Base-by-base conservation (phyloP, 2,329 filamentous ascomycete species). In the Helicocarpus griseus region DNA sequence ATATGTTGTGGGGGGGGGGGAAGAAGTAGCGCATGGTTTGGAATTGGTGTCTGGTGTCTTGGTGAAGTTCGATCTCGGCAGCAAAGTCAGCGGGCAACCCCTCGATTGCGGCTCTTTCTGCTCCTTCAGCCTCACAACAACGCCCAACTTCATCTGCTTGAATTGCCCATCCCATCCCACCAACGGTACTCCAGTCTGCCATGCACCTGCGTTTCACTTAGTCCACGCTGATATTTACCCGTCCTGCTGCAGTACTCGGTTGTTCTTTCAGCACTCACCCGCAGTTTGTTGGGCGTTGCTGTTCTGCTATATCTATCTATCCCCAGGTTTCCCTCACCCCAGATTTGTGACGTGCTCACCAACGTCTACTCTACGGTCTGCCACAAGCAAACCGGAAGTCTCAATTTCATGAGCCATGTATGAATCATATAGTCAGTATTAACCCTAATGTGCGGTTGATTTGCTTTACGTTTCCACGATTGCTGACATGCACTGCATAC, bases 401-500 rank as follows among this genome's bases (percentile, higher is more conserved):
- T 36, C 35, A 13, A 24, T 36, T 35, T 21, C 14, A 9, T 17
- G 8, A 21, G 61, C 36, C 47, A 74, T 74, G 71, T 73, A 73
- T 54, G 71, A 73, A 56, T 70, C 70, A 19, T 68, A 70, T 55
- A 65, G 71, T 73, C 55, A 56, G 71, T 67, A 26, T 19, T 49
- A 33, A 28, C 31, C 21, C 19, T 35, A 2, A 5, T 39, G 36
- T 19, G 7, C 2, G 29, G 21, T 14, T 31, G 21, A 31, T 21
- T 36, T 35, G 14, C 22, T 21, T n/a, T 39, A 13, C 28, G 48
- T 26, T 52, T 52, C 52, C 14, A 56, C 49, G 7, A 24, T 24
- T 22, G 33, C 35, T n/a, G 26, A 47, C 41, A 21, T 22, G 2
- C 19, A 26, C 19, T 14, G 8, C 45, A 11, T 4, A 56, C n/a